Conservation (phyloP, 768 basidiomycete species). For the Zangia roseola region DNA sequence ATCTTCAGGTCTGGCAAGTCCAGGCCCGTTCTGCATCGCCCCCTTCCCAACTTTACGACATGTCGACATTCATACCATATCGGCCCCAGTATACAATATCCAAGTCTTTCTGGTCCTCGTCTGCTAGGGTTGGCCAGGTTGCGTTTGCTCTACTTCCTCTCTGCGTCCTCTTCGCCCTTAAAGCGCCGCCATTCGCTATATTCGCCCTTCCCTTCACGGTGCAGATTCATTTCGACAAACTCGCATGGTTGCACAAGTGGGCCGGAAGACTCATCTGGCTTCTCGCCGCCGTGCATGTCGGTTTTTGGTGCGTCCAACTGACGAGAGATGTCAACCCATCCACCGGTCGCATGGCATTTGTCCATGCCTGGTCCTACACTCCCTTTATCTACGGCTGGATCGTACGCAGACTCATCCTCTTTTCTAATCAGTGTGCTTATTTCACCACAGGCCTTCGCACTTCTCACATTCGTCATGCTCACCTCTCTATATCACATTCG, state of each 20-base stretch:
- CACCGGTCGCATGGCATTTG: conserved; percentile 43
- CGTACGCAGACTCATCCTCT: conserved; percentile 34
- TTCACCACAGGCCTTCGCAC: conserved; percentile 47
- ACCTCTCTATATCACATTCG: conserved; percentile 52
- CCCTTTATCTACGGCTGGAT: conserved; percentile 65
- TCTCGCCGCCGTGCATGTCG: conserved; percentile 57
- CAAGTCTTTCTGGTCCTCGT: conserved; percentile 72
- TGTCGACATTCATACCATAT: conserved; percentile 35
- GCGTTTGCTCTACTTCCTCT: conserved; percentile 73
- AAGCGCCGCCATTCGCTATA: conserved; percentile 67
- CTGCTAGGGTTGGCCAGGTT: conserved; percentile 64
- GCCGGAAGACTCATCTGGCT: conserved; percentile 69
- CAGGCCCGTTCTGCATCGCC: conserved; percentile 13
- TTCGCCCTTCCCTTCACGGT: conserved; percentile 61
- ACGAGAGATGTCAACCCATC: conserved; percentile 44
- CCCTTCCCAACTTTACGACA: conserved; percentile 28
- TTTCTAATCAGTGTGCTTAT: conserved; percentile 5
- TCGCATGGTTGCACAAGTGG: conserved; percentile 71
- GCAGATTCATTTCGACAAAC: conserved; percentile 74
- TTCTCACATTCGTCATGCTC: conserved; percentile 52
- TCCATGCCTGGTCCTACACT: conserved; percentile 55
- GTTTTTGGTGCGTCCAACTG: conserved; percentile 70
- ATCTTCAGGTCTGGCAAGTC: conserved; percentile 45
- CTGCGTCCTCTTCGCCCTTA: conserved; percentile 68
- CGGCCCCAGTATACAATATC: conserved; percentile 58